These are phyloP conservation scores for Russula foetens DNA, from an alignment of 768 basidiomycete species.

Conservation along the genomic window DNA sequence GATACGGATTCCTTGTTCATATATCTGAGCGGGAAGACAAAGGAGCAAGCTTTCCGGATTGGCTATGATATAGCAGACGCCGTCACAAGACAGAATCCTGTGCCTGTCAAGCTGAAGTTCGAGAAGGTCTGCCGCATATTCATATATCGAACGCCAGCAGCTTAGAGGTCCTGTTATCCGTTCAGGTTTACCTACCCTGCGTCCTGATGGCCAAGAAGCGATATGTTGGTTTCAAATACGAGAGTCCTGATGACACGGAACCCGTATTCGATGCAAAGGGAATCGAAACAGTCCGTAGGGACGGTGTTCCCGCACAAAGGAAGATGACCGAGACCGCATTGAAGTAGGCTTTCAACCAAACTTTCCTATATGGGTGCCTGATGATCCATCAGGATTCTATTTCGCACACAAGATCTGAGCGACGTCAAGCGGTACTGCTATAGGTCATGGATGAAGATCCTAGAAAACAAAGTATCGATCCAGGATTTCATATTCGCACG, in stretches of 20 bases:
- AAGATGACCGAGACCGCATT: constrained; percentile 89
- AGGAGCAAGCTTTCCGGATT: constrained; percentile 88
- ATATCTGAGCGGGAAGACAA: constrained; percentile 83
- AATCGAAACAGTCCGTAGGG: constrained; percentile 92
- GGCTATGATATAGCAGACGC: constrained; percentile 88
- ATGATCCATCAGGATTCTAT: constrained; percentile 57
- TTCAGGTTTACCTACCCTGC: constrained; percentile 87
- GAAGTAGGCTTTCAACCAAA: constrained; percentile 46
- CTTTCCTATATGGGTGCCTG: constrained; percentile 1
- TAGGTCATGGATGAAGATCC: constrained; percentile 73
- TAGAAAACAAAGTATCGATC: constrained; percentile 72
- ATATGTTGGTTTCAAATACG: constrained; percentile 96
- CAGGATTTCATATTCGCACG: constrained; percentile 95
- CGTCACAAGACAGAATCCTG: constrained; percentile 80
- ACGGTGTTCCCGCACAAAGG: constrained; percentile 82
- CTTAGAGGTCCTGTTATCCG: not conserved
- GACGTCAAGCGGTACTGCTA: constrained; percentile 84
- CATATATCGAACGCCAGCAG: not conserved
- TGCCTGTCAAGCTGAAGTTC: constrained; percentile 93
- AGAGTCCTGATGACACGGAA: constrained; percentile 66
- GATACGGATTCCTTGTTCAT: constrained; percentile 97
- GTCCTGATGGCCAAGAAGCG: constrained; percentile 97
- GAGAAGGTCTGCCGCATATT: constrained; percentile 61
- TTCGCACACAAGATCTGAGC: constrained; percentile 84
- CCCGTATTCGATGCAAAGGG: constrained; percentile 94